Conservation (phyloP, 192 early-diverging fungal species). For the Chytriomyces sp. region DNA sequence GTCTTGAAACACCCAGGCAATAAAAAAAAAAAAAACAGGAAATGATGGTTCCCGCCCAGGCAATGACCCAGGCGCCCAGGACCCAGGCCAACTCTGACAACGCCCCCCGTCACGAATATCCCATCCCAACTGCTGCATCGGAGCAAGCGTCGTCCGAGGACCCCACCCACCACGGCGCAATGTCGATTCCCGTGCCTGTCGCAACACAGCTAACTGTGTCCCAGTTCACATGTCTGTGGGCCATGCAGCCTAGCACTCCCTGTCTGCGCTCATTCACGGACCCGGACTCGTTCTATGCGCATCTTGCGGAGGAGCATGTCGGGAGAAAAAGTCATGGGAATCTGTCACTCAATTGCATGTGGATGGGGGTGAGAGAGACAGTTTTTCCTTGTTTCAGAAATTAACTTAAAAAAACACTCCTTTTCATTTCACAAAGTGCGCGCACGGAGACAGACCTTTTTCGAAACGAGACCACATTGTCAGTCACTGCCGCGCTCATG, state of each 20-base stretch:
- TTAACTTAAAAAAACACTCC: too few species aligned
- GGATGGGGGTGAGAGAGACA: constrained; percentile 6
- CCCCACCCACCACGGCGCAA: too few species aligned
- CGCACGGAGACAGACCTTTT: constrained; percentile 24
- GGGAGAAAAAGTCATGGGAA: constrained; percentile 89
- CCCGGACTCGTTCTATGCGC: constrained; percentile 81
- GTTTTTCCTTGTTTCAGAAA: too few species aligned
- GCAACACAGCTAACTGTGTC: not conserved
- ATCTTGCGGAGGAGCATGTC: constrained; percentile 87
- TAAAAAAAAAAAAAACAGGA: too few species aligned
- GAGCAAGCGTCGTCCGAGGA: too few species aligned
- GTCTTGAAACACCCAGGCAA: too few species aligned
- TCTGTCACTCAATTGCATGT: constrained; percentile 80
- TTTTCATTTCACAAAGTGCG: not conserved
- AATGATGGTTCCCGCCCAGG: too few species aligned
- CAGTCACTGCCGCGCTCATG: constrained; percentile 76
- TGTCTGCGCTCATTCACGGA: constrained; percentile 29
- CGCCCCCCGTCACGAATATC: too few species aligned
- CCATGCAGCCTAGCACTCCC: not conserved
- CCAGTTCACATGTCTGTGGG: constrained; percentile 19
- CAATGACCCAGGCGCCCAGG: too few species aligned
- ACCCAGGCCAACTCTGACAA: too few species aligned
- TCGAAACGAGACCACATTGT: constrained; percentile 34
- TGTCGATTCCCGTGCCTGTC: too few species aligned
- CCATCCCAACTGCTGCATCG: too few species aligned